Evolutionary conservation across 176 grass and related monocot genomes (phyloP).

Genomic region (Oryza coarctata): DNA sequence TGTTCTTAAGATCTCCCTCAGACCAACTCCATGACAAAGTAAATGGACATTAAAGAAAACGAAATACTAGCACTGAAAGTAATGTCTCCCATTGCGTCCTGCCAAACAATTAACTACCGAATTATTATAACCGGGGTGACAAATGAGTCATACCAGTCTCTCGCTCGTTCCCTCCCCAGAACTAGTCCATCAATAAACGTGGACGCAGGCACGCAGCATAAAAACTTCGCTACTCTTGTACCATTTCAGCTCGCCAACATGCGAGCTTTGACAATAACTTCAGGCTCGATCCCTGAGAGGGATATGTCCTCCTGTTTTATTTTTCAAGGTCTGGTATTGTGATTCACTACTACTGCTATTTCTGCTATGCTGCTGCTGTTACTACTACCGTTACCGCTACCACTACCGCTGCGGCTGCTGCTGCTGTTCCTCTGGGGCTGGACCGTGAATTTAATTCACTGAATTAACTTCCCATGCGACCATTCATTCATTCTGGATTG

Average conservation of each 20-base stretch:
- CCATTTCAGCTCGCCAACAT: background rate
- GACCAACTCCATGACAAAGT: slow-evolving; percentile 34
- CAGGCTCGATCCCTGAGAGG: background rate
- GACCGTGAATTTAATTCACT: background rate
- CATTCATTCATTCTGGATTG: background rate
- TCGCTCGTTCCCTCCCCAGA: background rate
- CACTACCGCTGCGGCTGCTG: too few species aligned
- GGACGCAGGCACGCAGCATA: background rate
- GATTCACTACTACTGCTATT: too few species aligned
- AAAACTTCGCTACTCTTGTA: background rate
- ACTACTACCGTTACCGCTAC: too few species aligned
- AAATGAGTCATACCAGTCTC: background rate
- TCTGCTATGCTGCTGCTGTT: too few species aligned
- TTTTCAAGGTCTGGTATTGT: background rate
- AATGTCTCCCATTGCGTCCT: background rate
- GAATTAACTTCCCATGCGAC: background rate
- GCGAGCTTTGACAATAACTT: background rate
- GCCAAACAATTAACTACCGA: background rate
- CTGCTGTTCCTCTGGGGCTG: too few species aligned
- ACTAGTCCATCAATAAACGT: background rate
- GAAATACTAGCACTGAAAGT: background rate
- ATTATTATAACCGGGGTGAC: background rate
- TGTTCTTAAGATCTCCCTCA: slow-evolving; percentile 23
- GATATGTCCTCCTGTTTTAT: background rate
- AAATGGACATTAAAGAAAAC: background rate